phyloP scores from a whole-genome alignment of 1,284 basidiomycete genomes.

The Leucoagaricus sp. region DNA sequence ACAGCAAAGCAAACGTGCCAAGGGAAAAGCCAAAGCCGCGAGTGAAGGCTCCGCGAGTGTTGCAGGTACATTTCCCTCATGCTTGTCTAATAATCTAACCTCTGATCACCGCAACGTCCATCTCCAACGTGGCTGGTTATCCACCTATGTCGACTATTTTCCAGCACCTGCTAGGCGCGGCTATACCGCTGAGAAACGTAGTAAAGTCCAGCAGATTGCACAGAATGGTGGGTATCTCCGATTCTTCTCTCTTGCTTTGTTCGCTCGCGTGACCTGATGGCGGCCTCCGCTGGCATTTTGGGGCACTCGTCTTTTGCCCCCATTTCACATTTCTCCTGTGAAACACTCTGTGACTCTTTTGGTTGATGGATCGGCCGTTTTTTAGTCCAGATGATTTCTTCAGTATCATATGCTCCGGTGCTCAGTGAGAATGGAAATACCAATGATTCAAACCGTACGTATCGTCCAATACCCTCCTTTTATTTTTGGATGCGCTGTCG shows the following conservation, averaged over 20 bases:
- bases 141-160: slow-evolving; percentile 18
- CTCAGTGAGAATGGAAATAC: slow-evolving; percentile 46
- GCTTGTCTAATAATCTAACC: slow-evolving; percentile 6
- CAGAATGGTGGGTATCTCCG: slow-evolving; percentile 49
- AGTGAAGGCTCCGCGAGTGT: slow-evolving; percentile 23
- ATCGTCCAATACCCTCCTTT: not conserved
- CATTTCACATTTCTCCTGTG: slow-evolving; percentile 30
- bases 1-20: slow-evolving; percentile 21
- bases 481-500: slow-evolving; percentile 10
- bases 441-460: slow-evolving; percentile 42
- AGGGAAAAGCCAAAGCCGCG: slow-evolving; percentile 30
- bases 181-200: slow-evolving; percentile 67
- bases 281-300: not conserved
- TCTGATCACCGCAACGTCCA: not conserved
- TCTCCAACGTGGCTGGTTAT: slow-evolving; percentile 8
- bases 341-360: not conserved
- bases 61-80: slow-evolving; percentile 23
- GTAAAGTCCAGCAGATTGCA: slow-evolving; percentile 60
- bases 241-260: slow-evolving; percentile 22
- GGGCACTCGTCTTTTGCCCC: not conserved
- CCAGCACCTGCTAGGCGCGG: slow-evolving; percentile 58
- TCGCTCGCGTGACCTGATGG: slow-evolving; percentile 10
- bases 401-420: slow-evolving; percentile 43
- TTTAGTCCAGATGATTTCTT: slow-evolving; percentile 41
- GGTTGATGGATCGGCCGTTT: slow-evolving; percentile 4